Percentiles rank a stretch among this genome's conserved stretches.
These are phyloP conservation scores for Rehmannia glutinosa DNA, from an alignment of 257 asterid genomes.

Conservation along the genomic window DNA sequence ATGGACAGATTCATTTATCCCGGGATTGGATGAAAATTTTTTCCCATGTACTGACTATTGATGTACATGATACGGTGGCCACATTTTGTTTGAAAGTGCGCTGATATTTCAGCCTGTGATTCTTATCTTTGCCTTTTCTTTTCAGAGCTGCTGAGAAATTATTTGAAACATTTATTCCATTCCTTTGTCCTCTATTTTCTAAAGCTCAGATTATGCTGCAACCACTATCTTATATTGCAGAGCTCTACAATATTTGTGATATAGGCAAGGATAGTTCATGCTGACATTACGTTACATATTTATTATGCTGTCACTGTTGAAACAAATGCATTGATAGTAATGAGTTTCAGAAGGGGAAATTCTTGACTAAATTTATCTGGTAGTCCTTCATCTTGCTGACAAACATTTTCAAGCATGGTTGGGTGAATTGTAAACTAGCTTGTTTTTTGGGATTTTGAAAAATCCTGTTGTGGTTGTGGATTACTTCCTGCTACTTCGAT, in stretches of 20 bases:
- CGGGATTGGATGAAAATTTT: neutral
- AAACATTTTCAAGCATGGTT: neutral
- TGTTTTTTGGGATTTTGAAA: too few relatives aligned
- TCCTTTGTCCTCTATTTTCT: neutral
- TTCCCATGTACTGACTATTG: neutral
- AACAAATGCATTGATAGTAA: neutral
- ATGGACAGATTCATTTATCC: too few relatives aligned
- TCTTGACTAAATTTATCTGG: too few relatives aligned
- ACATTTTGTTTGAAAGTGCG: too few relatives aligned
- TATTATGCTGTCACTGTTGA: neutral
- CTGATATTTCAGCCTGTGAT: too few relatives aligned
- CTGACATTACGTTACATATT: neutral
- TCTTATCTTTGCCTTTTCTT: too few relatives aligned
- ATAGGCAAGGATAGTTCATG: too few relatives aligned
- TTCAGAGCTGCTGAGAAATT: neutral
- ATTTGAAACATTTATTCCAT: neutral
- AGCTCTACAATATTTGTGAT: neutral
- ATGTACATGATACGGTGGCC: too few relatives aligned
- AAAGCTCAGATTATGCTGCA: neutral
- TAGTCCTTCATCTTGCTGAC: too few relatives aligned
- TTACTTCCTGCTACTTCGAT: neutral
- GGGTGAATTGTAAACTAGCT: neutral
- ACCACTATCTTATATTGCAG: neutral
- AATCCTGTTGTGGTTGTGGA: too few relatives aligned
- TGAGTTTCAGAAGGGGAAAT: neutral